Evolutionary conservation across 192 early-diverging fungal genomes (phyloP).

Genomic region (Entomortierella chlamydospora): DNA sequence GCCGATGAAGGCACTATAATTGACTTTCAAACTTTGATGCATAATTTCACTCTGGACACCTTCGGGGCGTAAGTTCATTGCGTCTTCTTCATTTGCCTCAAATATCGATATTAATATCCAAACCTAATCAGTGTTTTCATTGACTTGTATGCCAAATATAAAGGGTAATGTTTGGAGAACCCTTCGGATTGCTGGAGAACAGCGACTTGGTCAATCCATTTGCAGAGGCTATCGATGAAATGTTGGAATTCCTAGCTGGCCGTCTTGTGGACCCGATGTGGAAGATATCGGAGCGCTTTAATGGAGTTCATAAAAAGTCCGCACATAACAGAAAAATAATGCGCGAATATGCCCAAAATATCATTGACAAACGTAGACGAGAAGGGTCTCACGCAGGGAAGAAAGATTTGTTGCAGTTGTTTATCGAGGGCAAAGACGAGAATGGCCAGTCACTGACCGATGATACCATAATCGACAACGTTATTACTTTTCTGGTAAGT

Average conservation of each 20-base stretch:
- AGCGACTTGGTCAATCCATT: slow-evolving; percentile 17
- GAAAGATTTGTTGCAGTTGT: background rate
- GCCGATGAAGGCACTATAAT: slow-evolving; percentile 22
- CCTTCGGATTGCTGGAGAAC: background rate
- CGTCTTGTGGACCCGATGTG: slow-evolving; percentile 26
- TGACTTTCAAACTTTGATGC: slow-evolving; percentile 54
- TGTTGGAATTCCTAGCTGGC: slow-evolving; percentile 19
- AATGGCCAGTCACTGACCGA: background rate
- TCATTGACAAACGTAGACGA: slow-evolving; percentile 33
- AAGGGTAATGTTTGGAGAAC: slow-evolving; percentile 10
- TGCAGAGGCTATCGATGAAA: slow-evolving; percentile 59
- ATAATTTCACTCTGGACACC: slow-evolving; percentile 38
- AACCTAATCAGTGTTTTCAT: too few relatives aligned
- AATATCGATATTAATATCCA: background rate
- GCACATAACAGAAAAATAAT: slow-evolving; percentile 1
- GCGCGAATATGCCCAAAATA: background rate
- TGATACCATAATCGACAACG: background rate
- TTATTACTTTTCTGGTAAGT: background rate
- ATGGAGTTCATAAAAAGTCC: background rate
- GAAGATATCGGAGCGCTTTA: slow-evolving; percentile 26
- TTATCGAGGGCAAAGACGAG: background rate
- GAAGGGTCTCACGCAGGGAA: background rate
- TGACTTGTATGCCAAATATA: background rate
- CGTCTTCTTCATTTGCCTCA: background rate
- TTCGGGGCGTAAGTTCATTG: slow-evolving; percentile 14